Evolutionary conservation across 2,329 filamentous ascomycete species (phyloP).

Genomic region (Fusarium sp.): DNA sequence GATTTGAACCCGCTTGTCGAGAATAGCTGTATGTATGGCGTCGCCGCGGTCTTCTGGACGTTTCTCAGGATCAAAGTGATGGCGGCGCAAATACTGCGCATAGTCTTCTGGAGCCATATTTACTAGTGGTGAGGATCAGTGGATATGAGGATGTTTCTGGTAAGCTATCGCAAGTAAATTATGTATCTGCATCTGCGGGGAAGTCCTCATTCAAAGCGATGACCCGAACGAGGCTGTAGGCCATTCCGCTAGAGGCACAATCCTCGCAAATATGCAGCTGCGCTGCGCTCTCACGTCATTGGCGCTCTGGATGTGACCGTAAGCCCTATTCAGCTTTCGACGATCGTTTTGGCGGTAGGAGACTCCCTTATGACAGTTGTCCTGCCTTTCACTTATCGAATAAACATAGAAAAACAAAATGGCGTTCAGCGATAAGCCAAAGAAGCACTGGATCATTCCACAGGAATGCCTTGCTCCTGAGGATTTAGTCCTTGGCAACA

Average conservation of each 20-base stretch:
- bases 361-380: not conserved
- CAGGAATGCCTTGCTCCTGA: slow-evolving; percentile 26
- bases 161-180: not conserved
- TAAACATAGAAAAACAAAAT: not conserved
- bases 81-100: not conserved
- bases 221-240: not conserved
- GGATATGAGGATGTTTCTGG: not conserved
- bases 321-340: not conserved
- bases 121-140: not conserved
- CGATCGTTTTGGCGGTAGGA: not conserved
- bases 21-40: slow-evolving; percentile 17
- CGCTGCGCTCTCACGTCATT: slow-evolving; percentile 13
- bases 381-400: not conserved
- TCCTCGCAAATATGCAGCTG: not conserved
- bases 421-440: slow-evolving; percentile 26
- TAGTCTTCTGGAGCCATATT: slow-evolving; percentile 11
- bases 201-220: not conserved
- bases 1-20: slow-evolving; percentile 2
- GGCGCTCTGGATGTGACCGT: slow-evolving; percentile 2
- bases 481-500: slow-evolving; percentile 27
- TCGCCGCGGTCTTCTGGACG: slow-evolving; percentile 9
- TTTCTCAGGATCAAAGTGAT: slow-evolving; percentile 2
- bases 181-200: not conserved
- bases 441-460: slow-evolving; percentile 37
- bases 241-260: not conserved